phyloP scores from a whole-genome alignment of 148 eudicot genomes.

The Chenopodium berlandieri region DNA sequence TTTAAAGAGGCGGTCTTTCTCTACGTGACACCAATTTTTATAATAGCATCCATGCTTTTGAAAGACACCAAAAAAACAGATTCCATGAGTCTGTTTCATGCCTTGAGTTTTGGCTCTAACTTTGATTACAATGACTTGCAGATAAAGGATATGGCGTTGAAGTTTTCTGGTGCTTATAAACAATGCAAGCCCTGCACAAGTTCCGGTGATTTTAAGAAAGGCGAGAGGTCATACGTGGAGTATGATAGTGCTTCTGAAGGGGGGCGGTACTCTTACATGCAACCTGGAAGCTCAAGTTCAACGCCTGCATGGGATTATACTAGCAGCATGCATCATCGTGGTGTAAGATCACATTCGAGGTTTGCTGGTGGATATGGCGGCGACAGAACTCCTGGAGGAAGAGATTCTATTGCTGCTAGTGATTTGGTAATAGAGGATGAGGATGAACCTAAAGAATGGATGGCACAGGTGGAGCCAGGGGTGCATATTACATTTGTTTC shows the following conservation, averaged over 20 bases:
- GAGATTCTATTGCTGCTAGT: slow-evolving; percentile 52
- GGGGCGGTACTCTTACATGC: slow-evolving; percentile 58
- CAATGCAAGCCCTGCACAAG: slow-evolving; percentile 75
- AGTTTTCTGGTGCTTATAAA: slow-evolving; percentile 65
- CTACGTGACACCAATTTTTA: not conserved
- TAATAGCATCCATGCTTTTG: not conserved
- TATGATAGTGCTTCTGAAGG: slow-evolving; percentile 88
- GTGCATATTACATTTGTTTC: slow-evolving; percentile 94
- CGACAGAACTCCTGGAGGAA: slow-evolving; percentile 44
- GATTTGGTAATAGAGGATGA: slow-evolving; percentile 72
- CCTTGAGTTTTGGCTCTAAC: not conserved
- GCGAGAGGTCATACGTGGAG: slow-evolving; percentile 57
- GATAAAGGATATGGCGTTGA: slow-evolving; percentile 96
- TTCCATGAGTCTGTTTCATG: not conserved
- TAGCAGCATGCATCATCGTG: slow-evolving; percentile 37
- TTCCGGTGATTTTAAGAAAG: slow-evolving; percentile 59
- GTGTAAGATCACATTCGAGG: slow-evolving; percentile 51
- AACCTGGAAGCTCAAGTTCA: slow-evolving; percentile 82
- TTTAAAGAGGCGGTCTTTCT: too few species aligned
- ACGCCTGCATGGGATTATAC: slow-evolving; percentile 92
- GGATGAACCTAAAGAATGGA: slow-evolving; percentile 92
- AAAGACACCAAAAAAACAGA: not conserved
- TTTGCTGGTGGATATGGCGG: slow-evolving; percentile 45
- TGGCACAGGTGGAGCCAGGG: slow-evolving; percentile 98
- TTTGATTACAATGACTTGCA: slow-evolving; percentile 26